Base-by-base conservation (phyloP, 257 asterid genomes). In the Nicotiana undulata region DNA sequence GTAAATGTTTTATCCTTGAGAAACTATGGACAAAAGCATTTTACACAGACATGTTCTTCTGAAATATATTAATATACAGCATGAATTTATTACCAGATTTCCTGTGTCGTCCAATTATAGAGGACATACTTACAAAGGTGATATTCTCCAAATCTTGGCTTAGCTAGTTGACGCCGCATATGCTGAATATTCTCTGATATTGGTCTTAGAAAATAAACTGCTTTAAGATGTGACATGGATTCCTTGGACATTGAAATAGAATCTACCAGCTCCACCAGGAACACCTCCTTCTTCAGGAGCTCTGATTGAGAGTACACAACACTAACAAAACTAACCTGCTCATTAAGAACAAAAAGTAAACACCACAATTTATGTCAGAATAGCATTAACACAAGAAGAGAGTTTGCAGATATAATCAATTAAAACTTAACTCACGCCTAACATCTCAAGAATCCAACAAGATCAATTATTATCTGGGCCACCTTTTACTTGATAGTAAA, bases 81-180 rank as follows among this genome's bases (percentile, higher is more conserved):
- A 17, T 18, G 24, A 56, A 20, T 16, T 24, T 49, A 51, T 26
- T 49, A 26, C 44, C 44, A 74, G 46, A 51, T 49, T 26, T 22
- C 17, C 32, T 16, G 28, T 74, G 60, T 3, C 46, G 28, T 49
- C 77, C 63, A 74, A 74, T 49, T 49, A 74, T 49, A 49, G 79
- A 74, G 44, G 9, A 15, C 10, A 80, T 79, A 82, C 99, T 92
- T 85, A 96, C 99, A 96, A 46, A 96, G 94, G 88, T 96, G 98
- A 86, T 96, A 94, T 89, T 96, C 99, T 83, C 99, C 99, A 55
- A 96, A 96, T 8, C 99, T 92, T 82, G 99, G 99, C 82, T 87
- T 86, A 44, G 90, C 85, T 83, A 96, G 85, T 88, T 96, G 99
- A 37, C 93, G 96, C 85, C 99, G 88, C 92, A 94, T 82, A 67